Conservation (phyloP, 2,329 filamentous ascomycete species). For the Kalmusia sp. region DNA sequence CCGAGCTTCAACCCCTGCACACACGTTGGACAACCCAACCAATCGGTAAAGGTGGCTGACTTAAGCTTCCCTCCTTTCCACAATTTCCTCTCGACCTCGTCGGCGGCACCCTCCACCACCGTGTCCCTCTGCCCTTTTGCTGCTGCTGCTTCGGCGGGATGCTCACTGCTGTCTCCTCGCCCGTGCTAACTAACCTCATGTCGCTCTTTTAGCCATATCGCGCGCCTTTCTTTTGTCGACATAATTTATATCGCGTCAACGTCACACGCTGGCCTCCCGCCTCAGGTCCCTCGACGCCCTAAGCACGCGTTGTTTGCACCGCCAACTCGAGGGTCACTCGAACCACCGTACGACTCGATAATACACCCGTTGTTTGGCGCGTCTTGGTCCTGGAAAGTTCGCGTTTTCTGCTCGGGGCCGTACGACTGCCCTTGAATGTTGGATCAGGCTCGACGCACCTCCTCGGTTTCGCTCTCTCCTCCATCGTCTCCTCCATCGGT, state of each 20-base stretch:
- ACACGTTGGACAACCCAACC: slow-evolving; percentile 15
- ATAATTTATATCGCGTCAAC: slow-evolving; percentile 37
- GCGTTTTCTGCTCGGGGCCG: slow-evolving; percentile 26
- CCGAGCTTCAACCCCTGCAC: not conserved
- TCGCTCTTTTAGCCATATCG: slow-evolving; percentile 46
- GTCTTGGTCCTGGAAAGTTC: slow-evolving; percentile 27
- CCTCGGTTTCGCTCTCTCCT: slow-evolving; percentile 39
- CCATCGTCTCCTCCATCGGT: slow-evolving; percentile 46
- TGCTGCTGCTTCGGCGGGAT: slow-evolving; percentile 29
- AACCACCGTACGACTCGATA: slow-evolving; percentile 14
- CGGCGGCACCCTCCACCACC: slow-evolving; percentile 13
- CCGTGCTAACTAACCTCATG: slow-evolving; percentile 41
- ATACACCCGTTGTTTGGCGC: slow-evolving; percentile 23
- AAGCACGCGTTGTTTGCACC: slow-evolving; percentile 27
- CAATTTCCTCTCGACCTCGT: slow-evolving; percentile 21
- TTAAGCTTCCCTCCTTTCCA: slow-evolving; percentile 22
- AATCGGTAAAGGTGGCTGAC: slow-evolving; percentile 30
- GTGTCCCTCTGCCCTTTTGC: slow-evolving; percentile 26
- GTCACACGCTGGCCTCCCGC: slow-evolving; percentile 21
- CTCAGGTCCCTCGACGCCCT: slow-evolving; percentile 21
- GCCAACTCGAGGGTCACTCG: slow-evolving; percentile 14
- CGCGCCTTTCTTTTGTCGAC: slow-evolving; percentile 45
- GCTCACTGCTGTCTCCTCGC: slow-evolving; percentile 30
- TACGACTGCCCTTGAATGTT: slow-evolving; percentile 32
- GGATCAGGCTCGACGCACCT: slow-evolving; percentile 49